A percentile compares a stretch with the other conserved stretches of the same genome.
These are phyloP conservation scores for Erysimum cheiri DNA, from an alignment of 441 rosid species.

Conservation along the genomic window DNA sequence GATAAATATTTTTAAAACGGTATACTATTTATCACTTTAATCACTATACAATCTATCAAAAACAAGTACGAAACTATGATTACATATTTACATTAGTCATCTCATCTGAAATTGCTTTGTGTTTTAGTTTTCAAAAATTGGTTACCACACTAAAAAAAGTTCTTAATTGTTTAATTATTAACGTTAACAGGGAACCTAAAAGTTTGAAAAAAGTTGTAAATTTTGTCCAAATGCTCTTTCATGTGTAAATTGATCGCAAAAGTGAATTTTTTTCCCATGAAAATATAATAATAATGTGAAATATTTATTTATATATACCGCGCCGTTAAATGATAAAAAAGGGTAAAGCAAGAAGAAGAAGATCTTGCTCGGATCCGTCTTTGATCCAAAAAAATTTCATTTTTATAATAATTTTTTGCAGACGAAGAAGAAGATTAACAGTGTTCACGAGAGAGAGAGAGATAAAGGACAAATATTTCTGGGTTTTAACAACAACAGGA, in stretches of 20 bases:
- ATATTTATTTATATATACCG: background rate
- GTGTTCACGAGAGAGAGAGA: background rate
- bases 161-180: background rate
- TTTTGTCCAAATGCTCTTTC: background rate
- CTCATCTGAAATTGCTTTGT: background rate
- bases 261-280: background rate
- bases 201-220: background rate
- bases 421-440: background rate
- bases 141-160: background rate
- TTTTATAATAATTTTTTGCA: background rate
- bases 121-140: background rate
- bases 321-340: background rate
- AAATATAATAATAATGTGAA: background rate
- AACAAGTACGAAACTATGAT: too few relatives aligned
- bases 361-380: conserved; percentile 23
- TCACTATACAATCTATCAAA: too few relatives aligned
- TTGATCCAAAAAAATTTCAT: background rate
- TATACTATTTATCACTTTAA: too few relatives aligned
- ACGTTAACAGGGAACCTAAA: background rate
- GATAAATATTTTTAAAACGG: too few relatives aligned
- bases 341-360: conserved; percentile 6
- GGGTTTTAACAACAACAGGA: background rate
- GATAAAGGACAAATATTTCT: background rate
- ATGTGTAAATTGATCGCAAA: conserved; percentile 6
- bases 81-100: background rate